Base-by-base conservation (phyloP, 129 eudicot genomes). In the Silybum marianum region DNA sequence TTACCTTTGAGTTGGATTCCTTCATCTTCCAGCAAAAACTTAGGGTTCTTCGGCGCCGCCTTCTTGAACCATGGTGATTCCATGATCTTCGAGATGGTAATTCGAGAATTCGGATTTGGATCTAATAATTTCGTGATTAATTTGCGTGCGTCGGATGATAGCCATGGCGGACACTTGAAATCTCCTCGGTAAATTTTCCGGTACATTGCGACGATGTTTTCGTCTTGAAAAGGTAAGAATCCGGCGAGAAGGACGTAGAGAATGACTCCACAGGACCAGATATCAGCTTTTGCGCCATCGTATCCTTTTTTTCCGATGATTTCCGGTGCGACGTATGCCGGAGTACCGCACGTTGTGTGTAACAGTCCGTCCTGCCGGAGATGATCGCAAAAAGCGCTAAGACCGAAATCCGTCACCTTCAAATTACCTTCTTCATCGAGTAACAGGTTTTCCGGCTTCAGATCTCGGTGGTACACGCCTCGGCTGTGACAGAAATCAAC, bases 151-250 rank as follows among this genome's bases (percentile, higher is more conserved):
- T 95, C 97, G 0, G 91, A 70, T 0, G 99, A 92, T 11, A 95
- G 84, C 99, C 99, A 95, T 8, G 94, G 91, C 79, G 99, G 99
- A 76, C 99, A 95, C 82, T 88, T 95, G 90, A 95, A 95, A 60
- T 85, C 88, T 7, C 88, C 88, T 0, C 82, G 54, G 78, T 85
- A 80, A 2, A 85, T 85, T 28, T 85, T 85, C 39, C 88, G 81
- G 4, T 85, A 85, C 88, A 85, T 85, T 0, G 82, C 81, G 18
- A 85, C 81, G 7, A 85, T 80, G 78, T 85, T 85, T 9, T 85
- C 88, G 30, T 84, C 87, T 24, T 84, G 84, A 28, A 84, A 84
- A 0, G 87, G 87, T 76, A 84, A 69, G 36, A 84, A 84, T 60
- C 87, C 87, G 13, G 87, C 87, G 9, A 84, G 78, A 0, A 84